These are phyloP conservation scores for Fusarium mangiferae DNA, from an alignment of 2,329 filamentous ascomycete genomes.

Conservation along the genomic window DNA sequence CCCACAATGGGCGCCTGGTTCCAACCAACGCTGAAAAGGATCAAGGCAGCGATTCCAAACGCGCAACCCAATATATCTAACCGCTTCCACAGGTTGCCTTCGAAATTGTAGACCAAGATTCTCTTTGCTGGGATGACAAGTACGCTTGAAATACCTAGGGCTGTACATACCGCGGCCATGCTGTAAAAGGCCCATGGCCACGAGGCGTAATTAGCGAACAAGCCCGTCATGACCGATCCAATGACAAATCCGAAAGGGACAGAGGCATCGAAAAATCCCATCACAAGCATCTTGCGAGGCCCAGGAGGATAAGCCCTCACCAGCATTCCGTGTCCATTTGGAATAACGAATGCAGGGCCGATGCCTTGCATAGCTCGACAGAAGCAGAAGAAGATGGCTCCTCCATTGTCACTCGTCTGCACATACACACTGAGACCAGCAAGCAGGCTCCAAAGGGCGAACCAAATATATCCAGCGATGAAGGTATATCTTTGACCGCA, in stretches of 20 bases:
- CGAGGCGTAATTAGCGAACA: slow-evolving; percentile 36
- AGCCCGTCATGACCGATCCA: slow-evolving; percentile 40
- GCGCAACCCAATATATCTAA: slow-evolving; percentile 32
- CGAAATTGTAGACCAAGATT: slow-evolving; percentile 37
- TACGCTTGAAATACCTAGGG: slow-evolving; percentile 33
- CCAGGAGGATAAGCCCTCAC: slow-evolving; percentile 41
- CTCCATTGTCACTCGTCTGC: slow-evolving; percentile 7
- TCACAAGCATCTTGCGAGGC: slow-evolving; percentile 35
- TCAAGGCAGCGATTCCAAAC: slow-evolving; percentile 25
- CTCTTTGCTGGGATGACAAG: slow-evolving; percentile 35
- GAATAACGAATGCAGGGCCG: slow-evolving; percentile 37
- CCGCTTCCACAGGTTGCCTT: slow-evolving; percentile 40
- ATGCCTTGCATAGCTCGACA: slow-evolving; percentile 43
- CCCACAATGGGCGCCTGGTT: slow-evolving; percentile 37
- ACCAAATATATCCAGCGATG: slow-evolving; percentile 40
- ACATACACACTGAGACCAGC: slow-evolving; percentile 37
- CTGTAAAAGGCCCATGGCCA: slow-evolving; percentile 44
- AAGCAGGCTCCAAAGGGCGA: slow-evolving; percentile 42
- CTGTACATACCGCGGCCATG: slow-evolving; percentile 33
- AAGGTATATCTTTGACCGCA: slow-evolving; percentile 40
- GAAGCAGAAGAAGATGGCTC: slow-evolving; percentile 37
- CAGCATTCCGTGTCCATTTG: slow-evolving; percentile 39
- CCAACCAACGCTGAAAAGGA: slow-evolving; percentile 41
- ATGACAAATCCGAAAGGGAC: slow-evolving; percentile 40
- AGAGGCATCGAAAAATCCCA: slow-evolving; percentile 41